Conservation (phyloP, 352 stramenopile genomes). For the Globisporangium splendens region DNA sequence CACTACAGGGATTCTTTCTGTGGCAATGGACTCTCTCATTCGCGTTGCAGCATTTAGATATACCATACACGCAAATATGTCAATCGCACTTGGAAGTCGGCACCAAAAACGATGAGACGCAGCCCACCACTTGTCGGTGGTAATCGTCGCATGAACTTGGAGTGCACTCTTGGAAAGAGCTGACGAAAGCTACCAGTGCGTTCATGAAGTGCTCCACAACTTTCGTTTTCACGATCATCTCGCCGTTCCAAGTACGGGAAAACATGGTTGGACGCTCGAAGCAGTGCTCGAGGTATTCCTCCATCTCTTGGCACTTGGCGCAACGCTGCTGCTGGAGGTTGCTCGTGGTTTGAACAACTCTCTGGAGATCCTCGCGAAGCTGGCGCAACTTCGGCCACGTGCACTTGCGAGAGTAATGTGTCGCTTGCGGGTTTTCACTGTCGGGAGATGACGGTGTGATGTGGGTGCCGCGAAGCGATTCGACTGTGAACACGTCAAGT, state of each 20-base stretch:
- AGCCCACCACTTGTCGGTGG: not conserved
- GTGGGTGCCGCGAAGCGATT: not conserved
- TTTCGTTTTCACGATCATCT: not conserved
- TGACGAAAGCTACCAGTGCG: not conserved
- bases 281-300: conserved; percentile 3
- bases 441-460: no score
- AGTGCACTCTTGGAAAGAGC: no score
- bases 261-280: conserved; percentile 5
- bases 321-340: not conserved
- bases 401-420: not conserved
- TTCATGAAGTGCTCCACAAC: conserved; percentile 1
- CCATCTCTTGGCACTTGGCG: not conserved
- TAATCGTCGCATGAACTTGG: not conserved
- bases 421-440: not conserved
- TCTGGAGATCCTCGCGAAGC: not conserved
- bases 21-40: no score
- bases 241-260: conserved; percentile 1
- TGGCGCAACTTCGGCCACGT: not conserved
- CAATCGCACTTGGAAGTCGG: not conserved
- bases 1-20: no score
- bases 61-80: not conserved
- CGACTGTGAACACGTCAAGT: conserved; percentile 1
- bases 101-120: not conserved
- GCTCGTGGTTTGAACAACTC: no score
- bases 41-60: no score